Conservation (phyloP, 768 basidiomycete genomes). For the Pleurotus platypus region DNA sequence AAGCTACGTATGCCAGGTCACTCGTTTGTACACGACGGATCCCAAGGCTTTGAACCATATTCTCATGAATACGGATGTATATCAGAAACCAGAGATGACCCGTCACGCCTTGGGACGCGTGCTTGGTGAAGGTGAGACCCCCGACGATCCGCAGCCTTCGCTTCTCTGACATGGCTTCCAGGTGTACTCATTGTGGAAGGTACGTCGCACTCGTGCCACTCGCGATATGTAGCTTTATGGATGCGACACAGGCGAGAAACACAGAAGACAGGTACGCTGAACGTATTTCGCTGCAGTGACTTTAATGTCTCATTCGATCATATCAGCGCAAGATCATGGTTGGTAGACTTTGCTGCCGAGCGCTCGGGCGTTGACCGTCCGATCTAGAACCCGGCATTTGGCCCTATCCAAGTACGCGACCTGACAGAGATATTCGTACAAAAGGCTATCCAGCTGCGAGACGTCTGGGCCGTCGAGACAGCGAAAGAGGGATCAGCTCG, state of each 20-base stretch:
- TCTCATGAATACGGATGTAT: constrained; percentile 37
- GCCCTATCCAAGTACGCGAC: constrained; percentile 39
- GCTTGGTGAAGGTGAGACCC: constrained; percentile 19
- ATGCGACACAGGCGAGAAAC: constrained; percentile 11
- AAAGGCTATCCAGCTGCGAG: constrained; percentile 34
- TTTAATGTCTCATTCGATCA: not conserved
- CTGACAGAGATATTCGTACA: constrained; percentile 36
- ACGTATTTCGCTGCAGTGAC: not conserved
- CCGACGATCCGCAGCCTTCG: not conserved
- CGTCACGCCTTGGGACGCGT: constrained; percentile 24
- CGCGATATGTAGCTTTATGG: too few species aligned
- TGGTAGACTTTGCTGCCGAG: not conserved
- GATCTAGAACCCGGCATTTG: constrained; percentile 43
- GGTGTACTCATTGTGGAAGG: constrained; percentile 31
- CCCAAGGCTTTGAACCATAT: constrained; percentile 47
- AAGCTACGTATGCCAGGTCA: constrained; percentile 8
- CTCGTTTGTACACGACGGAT: constrained; percentile 42
- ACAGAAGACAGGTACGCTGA: constrained; percentile 15
- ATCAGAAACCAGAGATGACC: constrained; percentile 35
- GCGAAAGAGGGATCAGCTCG: constrained; percentile 11
- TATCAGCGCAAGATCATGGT: constrained; percentile 23
- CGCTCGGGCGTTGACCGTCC: not conserved
- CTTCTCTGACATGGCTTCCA: constrained; percentile 7
- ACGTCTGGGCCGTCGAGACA: constrained; percentile 25
- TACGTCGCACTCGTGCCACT: not conserved